Conservation (phyloP, 2,329 filamentous ascomycete species). For the Sporothrix sp. region DNA sequence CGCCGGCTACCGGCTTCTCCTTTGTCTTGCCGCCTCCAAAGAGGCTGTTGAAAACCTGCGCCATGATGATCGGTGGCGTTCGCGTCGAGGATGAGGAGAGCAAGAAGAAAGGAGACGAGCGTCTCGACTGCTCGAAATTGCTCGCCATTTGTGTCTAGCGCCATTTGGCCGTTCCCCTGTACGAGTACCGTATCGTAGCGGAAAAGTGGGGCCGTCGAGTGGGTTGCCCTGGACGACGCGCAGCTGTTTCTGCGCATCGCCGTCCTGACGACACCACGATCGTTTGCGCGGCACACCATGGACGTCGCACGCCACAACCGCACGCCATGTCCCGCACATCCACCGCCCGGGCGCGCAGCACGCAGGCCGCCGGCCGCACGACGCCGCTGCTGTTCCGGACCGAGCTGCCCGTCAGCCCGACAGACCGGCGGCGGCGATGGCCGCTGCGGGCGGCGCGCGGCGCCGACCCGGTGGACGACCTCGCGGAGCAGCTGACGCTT, state of each 20-base stretch:
- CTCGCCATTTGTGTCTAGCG: too few relatives aligned
- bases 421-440: constrained; percentile 23
- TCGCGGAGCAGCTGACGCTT: constrained; percentile 19
- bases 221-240: constrained; percentile 9
- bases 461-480: constrained; percentile 15
- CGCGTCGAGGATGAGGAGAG: constrained; percentile 11
- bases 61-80: constrained; percentile 38
- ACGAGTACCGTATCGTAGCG: too few relatives aligned
- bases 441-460: constrained; percentile 15
- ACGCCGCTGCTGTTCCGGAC: constrained; percentile 40
- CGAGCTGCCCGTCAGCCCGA: constrained; percentile 42
- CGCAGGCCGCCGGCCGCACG: constrained; percentile 31
- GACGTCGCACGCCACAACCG: not conserved
- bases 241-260: too few relatives aligned
- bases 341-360: constrained; percentile 41
- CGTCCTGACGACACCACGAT: not conserved
- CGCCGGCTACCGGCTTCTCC: constrained; percentile 40
- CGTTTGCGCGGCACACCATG: too few relatives aligned
- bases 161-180: too few relatives aligned
- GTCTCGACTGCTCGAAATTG: too few relatives aligned
- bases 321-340: constrained; percentile 36
- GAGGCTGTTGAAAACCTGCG: constrained; percentile 55
- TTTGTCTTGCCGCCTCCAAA: constrained; percentile 58
- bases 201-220: not conserved
- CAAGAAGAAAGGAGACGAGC: not conserved